Evolutionary conservation across 805 yeast genomes (phyloP), one percentile per base, ranked within the genome.

Genomic region (Zygoascus flipseniorum): DNA sequence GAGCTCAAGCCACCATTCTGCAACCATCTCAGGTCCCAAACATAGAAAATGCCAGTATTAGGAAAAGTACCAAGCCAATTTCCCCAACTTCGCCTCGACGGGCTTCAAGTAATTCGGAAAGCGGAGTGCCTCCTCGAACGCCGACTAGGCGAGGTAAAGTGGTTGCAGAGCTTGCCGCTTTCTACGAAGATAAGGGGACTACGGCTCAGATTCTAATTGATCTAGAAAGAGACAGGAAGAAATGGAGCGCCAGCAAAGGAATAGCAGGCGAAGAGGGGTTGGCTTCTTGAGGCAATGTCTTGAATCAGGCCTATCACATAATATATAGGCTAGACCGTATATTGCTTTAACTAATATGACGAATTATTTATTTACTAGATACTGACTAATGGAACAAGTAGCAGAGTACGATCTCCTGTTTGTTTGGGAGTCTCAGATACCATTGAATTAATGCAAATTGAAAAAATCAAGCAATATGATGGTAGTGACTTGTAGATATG

Each of bases 101-200:
- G 28, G 2, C 44, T 16, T 26, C 47, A 37, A 32, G 47, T 31
- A n/a, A 5, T 9, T 42, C 20, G 9, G 47, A 11, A 13, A 16
- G n/a, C 19, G 18, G 26, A 31, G n/a, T n/a, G 8, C 31, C 46
- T 10, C 31, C 56, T 9, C 54, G 66, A 5, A 79, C 60, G 16
- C 50, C 61, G 4, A 59, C 79, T 6, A 72, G 77, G 11, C 64
- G 82, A 16, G 82, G 81, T 11, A 72, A 78, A 51, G 80, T 79
- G 65, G 88, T 83, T 1, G 78, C 81, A 11, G 82, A 78, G 61
- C 69, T 83, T 54, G 85, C 88, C 1, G 76, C 75, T 54, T 65
- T 83, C 42, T 83, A 79, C 58, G 89, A 83, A 62, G 86, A 83
- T 62, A 70, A 84, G 58, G 54, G 64, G 37, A 53, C 54, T 43